Conservation (phyloP, 345 rosid genomes). For the Eucalyptus decipiens region DNA sequence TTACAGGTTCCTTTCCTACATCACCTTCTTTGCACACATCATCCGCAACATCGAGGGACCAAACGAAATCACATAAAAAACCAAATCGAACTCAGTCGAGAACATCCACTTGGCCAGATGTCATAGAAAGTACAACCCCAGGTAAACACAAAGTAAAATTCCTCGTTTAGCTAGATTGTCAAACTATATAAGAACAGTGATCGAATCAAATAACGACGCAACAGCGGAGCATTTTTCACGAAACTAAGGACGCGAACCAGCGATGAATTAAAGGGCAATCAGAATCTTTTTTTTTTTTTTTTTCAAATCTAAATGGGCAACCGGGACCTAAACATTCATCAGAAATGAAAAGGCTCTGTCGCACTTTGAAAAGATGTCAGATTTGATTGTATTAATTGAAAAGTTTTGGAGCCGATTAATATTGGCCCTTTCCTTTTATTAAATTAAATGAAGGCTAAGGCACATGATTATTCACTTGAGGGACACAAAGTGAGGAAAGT, state of each 20-base stretch:
- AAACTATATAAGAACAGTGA: not conserved
- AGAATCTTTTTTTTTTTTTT: not conserved
- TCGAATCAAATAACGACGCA: not conserved
- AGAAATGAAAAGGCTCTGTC: not conserved
- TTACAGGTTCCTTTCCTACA: slow-evolving; percentile 66
- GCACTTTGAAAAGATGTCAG: not conserved
- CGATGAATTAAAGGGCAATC: not conserved
- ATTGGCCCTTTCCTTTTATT: not conserved
- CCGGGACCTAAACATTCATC: not conserved
- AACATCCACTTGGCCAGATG: not conserved
- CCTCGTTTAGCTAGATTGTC: too few species aligned
- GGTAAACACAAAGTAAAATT: not conserved
- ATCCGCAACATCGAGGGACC: not conserved
- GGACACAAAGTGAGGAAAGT: not conserved
- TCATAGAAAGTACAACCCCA: not conserved
- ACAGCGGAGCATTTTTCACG: not conserved
- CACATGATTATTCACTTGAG: not conserved
- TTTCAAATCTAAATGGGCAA: not conserved
- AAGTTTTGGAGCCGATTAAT: not conserved
- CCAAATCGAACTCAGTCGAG: not conserved
- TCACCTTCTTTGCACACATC: slow-evolving; percentile 36
- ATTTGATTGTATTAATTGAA: not conserved
- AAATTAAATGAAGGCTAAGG: not conserved
- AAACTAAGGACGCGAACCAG: not conserved
- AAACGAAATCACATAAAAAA: not conserved